These are phyloP conservation scores for Penicillium goetzii DNA, from an alignment of 495 filamentous ascomycete genomes.

Conservation along the genomic window DNA sequence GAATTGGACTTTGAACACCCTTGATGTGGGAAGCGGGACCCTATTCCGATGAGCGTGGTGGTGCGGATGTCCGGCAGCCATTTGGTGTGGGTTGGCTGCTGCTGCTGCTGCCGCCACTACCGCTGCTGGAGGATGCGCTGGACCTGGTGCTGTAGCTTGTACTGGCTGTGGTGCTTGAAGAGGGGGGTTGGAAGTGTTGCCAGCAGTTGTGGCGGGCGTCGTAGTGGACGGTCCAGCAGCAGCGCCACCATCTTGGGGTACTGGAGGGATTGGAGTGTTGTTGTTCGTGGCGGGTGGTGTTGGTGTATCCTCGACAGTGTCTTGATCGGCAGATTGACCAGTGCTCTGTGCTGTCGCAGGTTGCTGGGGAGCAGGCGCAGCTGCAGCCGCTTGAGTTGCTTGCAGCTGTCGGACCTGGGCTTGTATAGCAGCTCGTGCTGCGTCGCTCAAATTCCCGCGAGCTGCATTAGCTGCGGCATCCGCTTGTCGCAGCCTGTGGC, in stretches of 20 bases:
- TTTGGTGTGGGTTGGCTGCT: slow-evolving; percentile 9
- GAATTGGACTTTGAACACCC: slow-evolving; percentile 98
- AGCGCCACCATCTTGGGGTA: background rate
- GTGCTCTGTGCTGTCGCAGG: background rate
- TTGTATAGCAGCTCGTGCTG: slow-evolving; percentile 25
- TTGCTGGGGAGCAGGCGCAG: slow-evolving; percentile 1
- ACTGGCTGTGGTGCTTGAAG: slow-evolving; percentile 6
- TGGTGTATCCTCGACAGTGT: slow-evolving; percentile 6
- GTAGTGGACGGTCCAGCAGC: background rate
- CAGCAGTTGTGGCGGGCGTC: background rate
- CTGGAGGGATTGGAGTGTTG: background rate
- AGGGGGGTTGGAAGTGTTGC: background rate
- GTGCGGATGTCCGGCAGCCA: slow-evolving; percentile 21
- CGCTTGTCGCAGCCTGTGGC: slow-evolving; percentile 71
- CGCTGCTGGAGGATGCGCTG: background rate
- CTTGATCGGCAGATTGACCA: background rate
- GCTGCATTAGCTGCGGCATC: slow-evolving; percentile 55
- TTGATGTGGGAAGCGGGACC: slow-evolving; percentile 43
- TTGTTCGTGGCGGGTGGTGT: background rate
- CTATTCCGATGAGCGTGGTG: slow-evolving; percentile 24
- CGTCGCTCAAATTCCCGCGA: slow-evolving; percentile 26
- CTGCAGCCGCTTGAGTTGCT: slow-evolving; percentile 18
- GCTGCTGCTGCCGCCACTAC: background rate
- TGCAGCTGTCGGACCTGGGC: slow-evolving; percentile 36
- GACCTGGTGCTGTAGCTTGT: slow-evolving; percentile 7